A percentile compares a stretch with the other conserved stretches of the same genome.
Conservation (phyloP, 306 rosid species). For the Adenanthera pavonina region DNA sequence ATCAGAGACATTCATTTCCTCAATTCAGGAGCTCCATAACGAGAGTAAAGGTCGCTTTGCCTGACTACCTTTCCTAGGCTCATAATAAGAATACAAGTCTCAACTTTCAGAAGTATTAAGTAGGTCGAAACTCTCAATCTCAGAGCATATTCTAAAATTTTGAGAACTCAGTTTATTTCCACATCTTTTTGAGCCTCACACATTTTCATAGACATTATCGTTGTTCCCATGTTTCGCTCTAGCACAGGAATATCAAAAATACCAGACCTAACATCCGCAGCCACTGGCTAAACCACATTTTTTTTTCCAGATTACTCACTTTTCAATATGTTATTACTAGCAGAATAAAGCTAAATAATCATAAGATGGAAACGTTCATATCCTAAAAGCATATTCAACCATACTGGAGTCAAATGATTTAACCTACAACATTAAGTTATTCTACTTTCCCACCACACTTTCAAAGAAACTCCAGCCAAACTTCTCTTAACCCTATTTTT, state of each 20-base stretch:
- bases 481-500: background rate
- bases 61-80: slow-evolving; percentile 28
- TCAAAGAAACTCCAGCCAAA: background rate
- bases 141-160: slow-evolving; percentile 20
- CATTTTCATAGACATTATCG: background rate
- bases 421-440: background rate
- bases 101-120: slow-evolving; percentile 15
- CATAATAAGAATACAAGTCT: slow-evolving; percentile 16
- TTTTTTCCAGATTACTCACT: background rate
- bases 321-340: background rate
- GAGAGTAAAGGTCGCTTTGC: slow-evolving; percentile 8
- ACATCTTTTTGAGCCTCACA: background rate
- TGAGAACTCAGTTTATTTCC: background rate
- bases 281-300: slow-evolving; percentile 4
- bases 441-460: background rate
- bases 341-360: background rate
- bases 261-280: slow-evolving; percentile 4
- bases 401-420: background rate
- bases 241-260: background rate
- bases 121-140: background rate
- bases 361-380: background rate
- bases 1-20: background rate
- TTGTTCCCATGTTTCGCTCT: background rate
- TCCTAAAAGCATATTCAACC: background rate
- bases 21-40: slow-evolving; percentile 6